Base-by-base conservation (phyloP, 2,329 filamentous ascomycete species). In the Talaromyces sp. region DNA sequence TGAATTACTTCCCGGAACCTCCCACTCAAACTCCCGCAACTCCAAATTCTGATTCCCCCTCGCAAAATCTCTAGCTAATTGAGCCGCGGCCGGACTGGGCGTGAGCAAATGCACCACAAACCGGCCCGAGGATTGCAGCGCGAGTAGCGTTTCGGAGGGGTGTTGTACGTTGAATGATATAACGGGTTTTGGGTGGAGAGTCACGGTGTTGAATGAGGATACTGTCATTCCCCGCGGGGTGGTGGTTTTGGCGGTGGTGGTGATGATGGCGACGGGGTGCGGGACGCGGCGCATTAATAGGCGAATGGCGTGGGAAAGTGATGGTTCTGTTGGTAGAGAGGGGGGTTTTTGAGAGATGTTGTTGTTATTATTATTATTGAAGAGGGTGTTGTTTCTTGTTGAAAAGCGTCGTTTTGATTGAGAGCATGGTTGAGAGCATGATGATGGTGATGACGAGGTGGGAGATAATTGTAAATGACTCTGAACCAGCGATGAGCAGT, bases 141-240 rank as follows among this genome's bases (percentile, higher is more conserved):
- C 82, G 57, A 79, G 75, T 54, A 84, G 77, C 0, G 84, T 86
- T 41, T 80, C 75, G 0, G 84, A 86, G 1, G 83, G 82, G 1
- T 78, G 65, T 56, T 80, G 80, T 59, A 87, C 77, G 63, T 87
- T 88, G 77, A 88, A 87, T 0, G 83, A 84, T 27, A 87, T 75
- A n/a, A 83, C 76, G 0, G 85, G 83, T 1, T 69, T 64, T 1
- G 85, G 85, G 31, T 76, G 68, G 3, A 87, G 72, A 0, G 83
- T 80, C 14, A 87, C 82, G 3, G 83, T 84, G 62, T 75, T 85
- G 70, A 88, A 81, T 1, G 84, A 87, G 3, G 85, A 87, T 32
- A 87, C 81, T 9, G 83, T 85, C 65, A 85, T 83, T 48, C 80
- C 83, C 38, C 78, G 75, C 63, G 76, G 77, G 12, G 68, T 46